Base-by-base conservation (phyloP, 768 basidiomycete genomes). In the Cubamyces lactineus region DNA sequence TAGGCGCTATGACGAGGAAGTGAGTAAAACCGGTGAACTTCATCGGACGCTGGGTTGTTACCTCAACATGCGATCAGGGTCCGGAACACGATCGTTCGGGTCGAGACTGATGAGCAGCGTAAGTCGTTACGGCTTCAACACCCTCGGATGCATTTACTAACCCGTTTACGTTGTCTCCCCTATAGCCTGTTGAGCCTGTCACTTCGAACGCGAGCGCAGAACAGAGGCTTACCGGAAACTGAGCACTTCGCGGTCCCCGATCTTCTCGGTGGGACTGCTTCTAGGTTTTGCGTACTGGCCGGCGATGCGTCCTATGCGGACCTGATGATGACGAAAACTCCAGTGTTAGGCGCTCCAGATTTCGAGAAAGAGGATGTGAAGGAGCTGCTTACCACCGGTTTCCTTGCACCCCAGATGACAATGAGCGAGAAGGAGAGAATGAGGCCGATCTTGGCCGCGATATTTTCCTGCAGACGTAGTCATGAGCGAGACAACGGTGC, bases 131-230 rank as follows among this genome's bases (percentile, higher is more conserved):
- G 26, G 23, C 13, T 23, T n/a, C 21, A 7, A 23, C 5, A 15
- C 9, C 24, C 19, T 16, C 24, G 48, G 5, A 16, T 2, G 5
- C 4, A 15, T 23, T 1, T 13, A 69, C 83, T 62, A 73, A 88
- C 85, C 95, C 94, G 68, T 99, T 98, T 47, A 99, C 88, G 69
- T 96, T 98, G 77, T 99, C 96, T 15, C 97, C 97, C 67, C 96
- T 94, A 70, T 6, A 2, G 16, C 45, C n/a, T 28, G 54, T 15
- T n/a, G 8, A 38, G 52, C 39, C 9, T 5, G 7, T 21, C 11
- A 26, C 19, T 3, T 23, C 46, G 39, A n/a, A 30, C 26, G 5
- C 48, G 28, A 11, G 41, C 2, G 13, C 19, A n/a, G 26, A 46
- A 41, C 7, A 5, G 5, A 39, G n/a, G 74, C 83, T 17, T 59